These are phyloP conservation scores for Xylariales sp. DNA, from an alignment of 2,329 filamentous ascomycete genomes.

Conservation along the genomic window DNA sequence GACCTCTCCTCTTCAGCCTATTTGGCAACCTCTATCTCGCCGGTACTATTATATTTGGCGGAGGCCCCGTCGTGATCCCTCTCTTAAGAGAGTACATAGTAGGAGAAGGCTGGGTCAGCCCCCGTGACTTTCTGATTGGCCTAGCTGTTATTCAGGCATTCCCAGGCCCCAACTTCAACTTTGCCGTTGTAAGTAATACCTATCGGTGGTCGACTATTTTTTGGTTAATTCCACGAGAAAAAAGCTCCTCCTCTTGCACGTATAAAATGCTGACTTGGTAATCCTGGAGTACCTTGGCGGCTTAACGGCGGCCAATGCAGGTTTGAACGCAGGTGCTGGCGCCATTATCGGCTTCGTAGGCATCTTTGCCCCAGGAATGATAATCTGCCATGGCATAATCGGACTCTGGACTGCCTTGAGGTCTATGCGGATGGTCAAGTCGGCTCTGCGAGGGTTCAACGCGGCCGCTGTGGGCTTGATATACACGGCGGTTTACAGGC, in stretches of 20 bases:
- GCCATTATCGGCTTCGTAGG: conserved; percentile 64
- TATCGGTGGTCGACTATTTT: too few species aligned
- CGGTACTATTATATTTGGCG: conserved; percentile 75
- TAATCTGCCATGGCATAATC: conserved; percentile 62
- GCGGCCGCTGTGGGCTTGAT: conserved; percentile 70
- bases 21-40: conserved; percentile 81
- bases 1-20: conserved; percentile 65
- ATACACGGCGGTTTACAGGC: conserved; percentile 71
- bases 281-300: conserved; percentile 59
- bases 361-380: conserved; percentile 64
- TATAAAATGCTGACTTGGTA: not conserved
- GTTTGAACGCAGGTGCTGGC: conserved; percentile 56
- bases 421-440: conserved; percentile 58
- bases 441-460: conserved; percentile 66
- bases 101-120: conserved; percentile 74
- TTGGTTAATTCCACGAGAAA: too few species aligned
- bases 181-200: conserved; percentile 31
- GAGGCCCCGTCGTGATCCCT: conserved; percentile 73
- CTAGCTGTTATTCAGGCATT: conserved; percentile 78
- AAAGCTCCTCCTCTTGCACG: not conserved
- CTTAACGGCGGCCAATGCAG: conserved; percentile 57
- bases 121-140: conserved; percentile 78
- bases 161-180: conserved; percentile 67
- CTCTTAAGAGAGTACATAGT: conserved; percentile 73
- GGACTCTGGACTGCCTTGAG: conserved; percentile 67